Evolutionary conservation across 2,329 filamentous ascomycete species (phyloP).

Genomic region (Elsinoe ampelina): DNA sequence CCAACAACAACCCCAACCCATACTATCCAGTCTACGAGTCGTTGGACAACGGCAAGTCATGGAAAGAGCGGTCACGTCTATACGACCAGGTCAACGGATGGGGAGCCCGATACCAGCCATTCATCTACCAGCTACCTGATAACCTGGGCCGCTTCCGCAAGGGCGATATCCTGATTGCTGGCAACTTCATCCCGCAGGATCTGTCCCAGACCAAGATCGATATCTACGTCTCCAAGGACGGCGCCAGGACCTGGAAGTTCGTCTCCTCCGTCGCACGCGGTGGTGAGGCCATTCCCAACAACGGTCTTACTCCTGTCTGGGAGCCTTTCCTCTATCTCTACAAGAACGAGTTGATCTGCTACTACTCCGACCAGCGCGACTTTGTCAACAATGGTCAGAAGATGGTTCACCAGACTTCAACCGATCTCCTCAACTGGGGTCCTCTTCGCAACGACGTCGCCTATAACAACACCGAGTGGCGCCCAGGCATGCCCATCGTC

Average conservation of each 20-base stretch:
- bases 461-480: slow-evolving; percentile 52
- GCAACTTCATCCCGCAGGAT: slow-evolving; percentile 50
- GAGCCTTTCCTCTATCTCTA: slow-evolving; percentile 58
- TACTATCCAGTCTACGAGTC: slow-evolving; percentile 41
- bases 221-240: slow-evolving; percentile 55
- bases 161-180: slow-evolving; percentile 55
- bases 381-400: slow-evolving; percentile 55
- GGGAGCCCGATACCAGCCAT: slow-evolving; percentile 61
- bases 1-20: slow-evolving; percentile 34
- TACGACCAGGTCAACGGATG: slow-evolving; percentile 55
- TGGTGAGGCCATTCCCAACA: slow-evolving; percentile 52
- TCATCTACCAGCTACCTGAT: slow-evolving; percentile 54
- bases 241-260: slow-evolving; percentile 56
- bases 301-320: slow-evolving; percentile 61
- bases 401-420: slow-evolving; percentile 54
- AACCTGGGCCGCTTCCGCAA: slow-evolving; percentile 48
- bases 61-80: slow-evolving; percentile 55
- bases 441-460: slow-evolving; percentile 52
- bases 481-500: slow-evolving; percentile 61
- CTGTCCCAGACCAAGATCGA: slow-evolving; percentile 58
- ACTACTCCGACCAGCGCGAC: slow-evolving; percentile 64
- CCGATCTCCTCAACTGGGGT: slow-evolving; percentile 52
- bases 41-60: slow-evolving; percentile 42
- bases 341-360: slow-evolving; percentile 51
- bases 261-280: slow-evolving; percentile 57